Percentiles rank a stretch among this genome's conserved stretches.
Evolutionary conservation across 1,139 yeast species (phyloP).

Genomic region (Candida neerlandica): DNA sequence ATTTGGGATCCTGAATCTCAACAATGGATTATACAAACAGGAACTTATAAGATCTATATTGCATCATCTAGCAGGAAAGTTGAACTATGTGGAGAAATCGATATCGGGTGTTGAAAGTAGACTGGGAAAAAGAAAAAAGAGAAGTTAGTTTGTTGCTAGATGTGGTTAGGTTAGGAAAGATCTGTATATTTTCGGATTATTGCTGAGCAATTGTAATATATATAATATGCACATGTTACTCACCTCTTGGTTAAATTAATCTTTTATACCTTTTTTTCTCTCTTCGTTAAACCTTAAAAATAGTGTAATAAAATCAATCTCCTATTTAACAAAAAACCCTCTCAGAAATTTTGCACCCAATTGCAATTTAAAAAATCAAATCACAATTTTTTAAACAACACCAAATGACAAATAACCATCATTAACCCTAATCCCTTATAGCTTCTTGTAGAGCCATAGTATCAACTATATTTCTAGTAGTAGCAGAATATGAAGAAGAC

Average conservation of each 20-base stretch:
- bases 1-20: constrained; percentile 61
- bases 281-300: too few species aligned
- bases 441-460: constrained; percentile 37
- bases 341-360: neutral
- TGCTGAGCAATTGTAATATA: too few species aligned
- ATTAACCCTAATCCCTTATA: constrained; percentile 11
- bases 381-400: neutral
- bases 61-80: constrained; percentile 56
- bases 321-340: too few species aligned
- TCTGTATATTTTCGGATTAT: too few species aligned
- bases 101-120: constrained; percentile 33
- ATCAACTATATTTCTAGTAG: constrained; percentile 20
- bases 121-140: neutral
- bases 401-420: too few species aligned
- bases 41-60: constrained; percentile 55
- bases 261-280: too few species aligned
- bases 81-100: constrained; percentile 51
- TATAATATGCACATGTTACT: too few species aligned
- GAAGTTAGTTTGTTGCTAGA: too few species aligned
- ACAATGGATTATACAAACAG: constrained; percentile 64
- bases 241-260: too few species aligned
- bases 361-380: too few species aligned
- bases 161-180: too few species aligned
- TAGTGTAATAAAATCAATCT: too few species aligned
- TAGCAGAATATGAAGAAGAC: neutral